Conservation (phyloP, 2,329 filamentous ascomycete species). For the Trichoderma arundinaceum region DNA sequence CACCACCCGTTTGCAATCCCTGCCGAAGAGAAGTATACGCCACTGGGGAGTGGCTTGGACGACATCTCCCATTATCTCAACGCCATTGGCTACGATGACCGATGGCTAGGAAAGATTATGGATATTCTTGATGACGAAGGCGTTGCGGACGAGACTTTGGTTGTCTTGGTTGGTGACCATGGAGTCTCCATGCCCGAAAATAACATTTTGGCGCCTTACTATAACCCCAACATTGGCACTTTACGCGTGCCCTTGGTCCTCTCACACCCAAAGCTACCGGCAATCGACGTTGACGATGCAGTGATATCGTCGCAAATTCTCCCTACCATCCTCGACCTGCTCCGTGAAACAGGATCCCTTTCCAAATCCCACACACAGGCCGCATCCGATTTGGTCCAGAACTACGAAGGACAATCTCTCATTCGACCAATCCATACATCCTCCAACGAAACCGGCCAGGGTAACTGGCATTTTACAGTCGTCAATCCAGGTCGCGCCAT, state of each 20-base stretch:
- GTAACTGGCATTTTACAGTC: conserved; percentile 45
- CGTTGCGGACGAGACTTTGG: conserved; percentile 43
- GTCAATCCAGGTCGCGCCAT: conserved; percentile 45
- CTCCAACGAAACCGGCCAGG: conserved; percentile 35
- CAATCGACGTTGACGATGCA: conserved; percentile 42
- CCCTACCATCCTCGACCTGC: conserved; percentile 45
- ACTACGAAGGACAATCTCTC: conserved; percentile 46
- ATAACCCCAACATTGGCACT: conserved; percentile 44
- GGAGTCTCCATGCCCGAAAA: conserved; percentile 45
- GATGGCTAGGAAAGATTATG: conserved; percentile 44
- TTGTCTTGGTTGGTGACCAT: conserved; percentile 45
- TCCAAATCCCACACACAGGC: conserved; percentile 37
- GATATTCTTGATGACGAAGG: conserved; percentile 42
- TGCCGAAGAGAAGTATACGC: conserved; percentile 38
- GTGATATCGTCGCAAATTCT: conserved; percentile 44
- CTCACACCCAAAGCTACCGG: conserved; percentile 43
- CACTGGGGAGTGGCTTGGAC: conserved; percentile 39
- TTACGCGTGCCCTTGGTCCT: conserved; percentile 44
- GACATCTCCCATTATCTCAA: conserved; percentile 46
- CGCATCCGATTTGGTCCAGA: conserved; percentile 40
- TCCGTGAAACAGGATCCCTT: conserved; percentile 44
- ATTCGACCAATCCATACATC: conserved; percentile 40
- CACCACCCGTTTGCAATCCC: conserved; percentile 45
- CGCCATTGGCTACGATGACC: conserved; percentile 43
- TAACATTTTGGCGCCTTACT: conserved; percentile 41